Conservation (phyloP, 164 flowering plant species). For the Aristolochia fimbriata region DNA sequence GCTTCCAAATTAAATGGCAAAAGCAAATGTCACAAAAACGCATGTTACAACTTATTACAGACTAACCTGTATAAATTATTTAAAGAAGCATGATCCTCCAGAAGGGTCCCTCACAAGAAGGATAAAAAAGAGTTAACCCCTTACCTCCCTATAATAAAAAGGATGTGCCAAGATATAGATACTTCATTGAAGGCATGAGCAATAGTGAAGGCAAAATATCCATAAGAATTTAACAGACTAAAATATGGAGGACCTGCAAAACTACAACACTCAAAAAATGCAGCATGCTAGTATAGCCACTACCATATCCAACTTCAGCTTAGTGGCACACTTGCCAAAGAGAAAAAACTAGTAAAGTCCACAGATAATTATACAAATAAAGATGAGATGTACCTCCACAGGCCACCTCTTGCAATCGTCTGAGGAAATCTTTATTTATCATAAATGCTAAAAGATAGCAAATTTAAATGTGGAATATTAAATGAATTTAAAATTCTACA, state of each 20-base stretch:
- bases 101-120: not conserved
- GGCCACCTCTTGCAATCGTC: not conserved
- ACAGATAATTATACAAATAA: not conserved
- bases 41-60: no score
- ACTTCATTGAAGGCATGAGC: conserved; percentile 16
- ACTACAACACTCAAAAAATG: conserved; percentile 20
- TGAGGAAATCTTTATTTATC: not conserved
- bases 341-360: not conserved
- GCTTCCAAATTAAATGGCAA: no score
- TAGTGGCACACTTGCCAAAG: no score
- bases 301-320: no score
- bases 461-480: not conserved
- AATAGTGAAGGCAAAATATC: conserved; percentile 14
- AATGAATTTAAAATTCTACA: not conserved
- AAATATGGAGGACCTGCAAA: conserved; percentile 29
- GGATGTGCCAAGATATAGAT: conserved; percentile 5
- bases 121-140: conserved; percentile 5
- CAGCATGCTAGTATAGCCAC: not conserved
- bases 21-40: no score
- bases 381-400: conserved; percentile 4
- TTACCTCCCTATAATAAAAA: conserved; percentile 25
- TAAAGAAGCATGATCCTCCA: not conserved
- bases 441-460: not conserved
- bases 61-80: not conserved
- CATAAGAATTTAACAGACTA: conserved; percentile 12